A percentile compares a stretch with the other conserved stretches of the same genome.
Evolutionary conservation across 495 filamentous ascomycete genomes (phyloP).

Genomic region (Xylaria intraflava): DNA sequence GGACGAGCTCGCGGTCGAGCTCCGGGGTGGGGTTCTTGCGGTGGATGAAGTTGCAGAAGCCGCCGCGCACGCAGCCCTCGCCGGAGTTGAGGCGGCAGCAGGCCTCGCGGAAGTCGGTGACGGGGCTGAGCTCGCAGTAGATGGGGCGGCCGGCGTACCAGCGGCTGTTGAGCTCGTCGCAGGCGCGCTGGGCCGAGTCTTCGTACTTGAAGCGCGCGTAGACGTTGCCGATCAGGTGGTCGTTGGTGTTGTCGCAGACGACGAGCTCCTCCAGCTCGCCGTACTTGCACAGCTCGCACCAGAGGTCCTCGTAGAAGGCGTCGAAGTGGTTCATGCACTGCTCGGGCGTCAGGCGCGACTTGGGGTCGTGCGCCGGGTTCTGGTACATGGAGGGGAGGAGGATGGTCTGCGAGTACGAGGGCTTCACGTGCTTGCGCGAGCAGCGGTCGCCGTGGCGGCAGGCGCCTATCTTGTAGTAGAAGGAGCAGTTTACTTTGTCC

Average conservation of each 20-base stretch:
- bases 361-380: slow-evolving; percentile 94
- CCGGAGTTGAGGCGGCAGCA: slow-evolving; percentile 92
- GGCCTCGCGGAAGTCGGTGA: slow-evolving; percentile 97
- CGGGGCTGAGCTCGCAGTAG: slow-evolving; percentile 94
- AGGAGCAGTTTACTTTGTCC: slow-evolving; percentile 69
- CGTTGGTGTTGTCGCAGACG: slow-evolving; percentile 93
- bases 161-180: slow-evolving; percentile 85
- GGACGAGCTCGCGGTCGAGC: slow-evolving; percentile 78
- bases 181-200: slow-evolving; percentile 86
- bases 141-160: slow-evolving; percentile 98
- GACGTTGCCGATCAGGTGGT: slow-evolving; percentile 97
- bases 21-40: slow-evolving; percentile 87
- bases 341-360: slow-evolving; percentile 88
- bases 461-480: slow-evolving; percentile 89
- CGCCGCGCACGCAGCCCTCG: slow-evolving; percentile 91
- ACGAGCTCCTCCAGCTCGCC: slow-evolving; percentile 86
- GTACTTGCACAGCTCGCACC: slow-evolving; percentile 98
- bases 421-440: slow-evolving; percentile 97
- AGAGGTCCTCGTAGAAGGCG: slow-evolving; percentile 99
- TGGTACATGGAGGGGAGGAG: slow-evolving; percentile 98
- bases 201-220: slow-evolving; percentile 99
- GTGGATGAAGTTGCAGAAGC: slow-evolving; percentile 99
- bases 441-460: slow-evolving; percentile 98
- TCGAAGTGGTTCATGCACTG: slow-evolving; percentile 99
- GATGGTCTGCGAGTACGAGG: slow-evolving; percentile 94